phyloP scores from a whole-genome alignment of 2,329 filamentous ascomycete genomes.

The Hypoxylon sp. region DNA sequence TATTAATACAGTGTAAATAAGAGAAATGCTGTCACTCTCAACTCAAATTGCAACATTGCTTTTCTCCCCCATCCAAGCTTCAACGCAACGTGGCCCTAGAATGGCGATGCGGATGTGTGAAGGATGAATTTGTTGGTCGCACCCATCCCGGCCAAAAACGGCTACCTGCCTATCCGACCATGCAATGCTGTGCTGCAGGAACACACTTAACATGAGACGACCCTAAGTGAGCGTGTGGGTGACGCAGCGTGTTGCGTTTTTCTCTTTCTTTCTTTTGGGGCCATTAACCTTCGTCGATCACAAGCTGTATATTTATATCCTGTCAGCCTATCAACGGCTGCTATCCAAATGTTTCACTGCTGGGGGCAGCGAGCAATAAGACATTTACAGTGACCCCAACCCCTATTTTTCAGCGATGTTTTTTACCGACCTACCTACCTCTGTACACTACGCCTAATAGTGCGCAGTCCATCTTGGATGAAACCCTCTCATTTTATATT shows the following conservation, averaged over 20 bases:
- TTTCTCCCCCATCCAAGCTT: neutral
- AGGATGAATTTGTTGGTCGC: constrained; percentile 1
- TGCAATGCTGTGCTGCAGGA: constrained; percentile 3
- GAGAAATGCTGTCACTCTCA: too few relatives aligned
- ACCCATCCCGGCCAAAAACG: constrained; percentile 4
- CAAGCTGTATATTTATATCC: too few relatives aligned
- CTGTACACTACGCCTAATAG: too few relatives aligned
- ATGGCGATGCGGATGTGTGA: neutral
- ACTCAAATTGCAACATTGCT: constrained; percentile 16
- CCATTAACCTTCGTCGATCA: too few relatives aligned
- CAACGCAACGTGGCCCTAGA: constrained; percentile 29
- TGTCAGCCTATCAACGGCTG: too few relatives aligned
- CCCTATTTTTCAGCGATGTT: too few relatives aligned
- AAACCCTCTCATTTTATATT: constrained; percentile 49
- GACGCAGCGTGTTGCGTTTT: constrained; percentile 3
- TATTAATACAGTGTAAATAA: neutral
- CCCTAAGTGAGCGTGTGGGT: neutral
- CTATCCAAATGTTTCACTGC: too few relatives aligned
- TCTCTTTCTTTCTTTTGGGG: too few relatives aligned
- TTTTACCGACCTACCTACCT: too few relatives aligned
- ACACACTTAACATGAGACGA: constrained; percentile 8
- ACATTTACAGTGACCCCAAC: too few relatives aligned
- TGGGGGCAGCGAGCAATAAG: too few relatives aligned
- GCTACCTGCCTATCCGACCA: constrained; percentile 29
- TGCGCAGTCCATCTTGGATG: too few relatives aligned